Evolutionary conservation across 495 filamentous ascomycete genomes (phyloP).

Genomic region (Penicillium paradoxum): DNA sequence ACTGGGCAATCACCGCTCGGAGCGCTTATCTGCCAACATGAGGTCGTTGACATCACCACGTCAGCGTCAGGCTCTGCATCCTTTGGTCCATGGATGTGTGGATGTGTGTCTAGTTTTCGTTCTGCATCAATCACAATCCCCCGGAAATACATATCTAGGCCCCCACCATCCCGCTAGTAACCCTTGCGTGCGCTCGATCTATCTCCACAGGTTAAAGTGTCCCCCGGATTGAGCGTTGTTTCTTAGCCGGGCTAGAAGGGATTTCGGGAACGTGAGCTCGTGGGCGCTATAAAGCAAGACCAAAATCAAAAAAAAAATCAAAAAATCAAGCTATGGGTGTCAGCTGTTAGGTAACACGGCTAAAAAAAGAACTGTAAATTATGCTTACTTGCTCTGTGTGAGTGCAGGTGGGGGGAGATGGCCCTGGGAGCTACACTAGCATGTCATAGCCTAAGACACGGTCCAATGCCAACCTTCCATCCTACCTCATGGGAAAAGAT

Average conservation of each 20-base stretch:
- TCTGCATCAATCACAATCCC: neutral
- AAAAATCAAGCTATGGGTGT: neutral
- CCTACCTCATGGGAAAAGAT: neutral
- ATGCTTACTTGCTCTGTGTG: neutral
- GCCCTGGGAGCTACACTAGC: neutral
- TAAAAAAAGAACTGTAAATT: neutral
- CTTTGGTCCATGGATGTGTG: neutral
- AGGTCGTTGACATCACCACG: neutral
- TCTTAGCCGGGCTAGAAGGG: neutral
- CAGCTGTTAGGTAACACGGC: neutral
- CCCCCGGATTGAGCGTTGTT: constrained; percentile 3
- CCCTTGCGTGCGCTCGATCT: neutral
- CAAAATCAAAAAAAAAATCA: neutral
- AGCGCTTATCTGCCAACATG: neutral
- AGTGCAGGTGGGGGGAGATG: neutral
- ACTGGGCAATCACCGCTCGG: too few relatives aligned
- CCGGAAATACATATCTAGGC: too few relatives aligned
- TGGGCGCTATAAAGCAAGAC: neutral
- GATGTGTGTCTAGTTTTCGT: neutral
- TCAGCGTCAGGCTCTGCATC: constrained; percentile 1
- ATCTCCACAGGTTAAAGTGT: constrained; percentile 13
- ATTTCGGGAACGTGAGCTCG: neutral
- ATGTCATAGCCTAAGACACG: neutral
- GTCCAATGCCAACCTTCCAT: neutral
- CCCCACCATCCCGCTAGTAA: constrained; percentile 12